Base-by-base conservation (phyloP, 169 alveolate species). In the Cryptosporidium andersoni region DNA sequence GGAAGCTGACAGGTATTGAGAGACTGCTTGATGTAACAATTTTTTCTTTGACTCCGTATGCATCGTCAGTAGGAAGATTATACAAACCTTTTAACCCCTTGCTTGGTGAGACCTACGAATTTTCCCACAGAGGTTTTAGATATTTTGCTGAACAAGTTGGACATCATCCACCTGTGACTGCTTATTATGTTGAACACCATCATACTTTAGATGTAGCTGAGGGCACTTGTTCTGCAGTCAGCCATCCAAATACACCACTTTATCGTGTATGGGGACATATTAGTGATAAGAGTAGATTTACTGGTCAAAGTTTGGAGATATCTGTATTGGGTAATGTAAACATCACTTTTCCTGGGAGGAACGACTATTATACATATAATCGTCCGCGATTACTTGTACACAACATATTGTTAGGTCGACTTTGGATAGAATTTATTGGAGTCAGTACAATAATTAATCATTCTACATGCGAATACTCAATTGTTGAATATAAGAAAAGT, bases 81-180 rank as follows among this genome's bases (percentile, higher is more conserved):
- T 81, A 93, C 67, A 97, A 97, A 91, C 98, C 98, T 16, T 97
- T 96, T 82, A 97, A 95, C 89, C 99, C 99, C 1, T 65, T 97
- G 55, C 95, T 97, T 51, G 99, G 98, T 2, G 99, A 97, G 89
- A 97, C 99, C 11, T 97, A 88, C 91, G 99, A 97, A 82, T 82
- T 95, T 64, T 91, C 96, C 0, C 97, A 95, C 58, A 90, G 95
- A 34, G 96, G 96, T 12, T 95, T 92, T 81, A 91, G 92, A 65
- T 92, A 93, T 67, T 53, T 96, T 47, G 95, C 98, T 5, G 99
- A 97, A 67, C 98, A 97, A 80, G 85, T 74, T 11, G 95, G 95
- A 1, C 99, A 96, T 82, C 99, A 96, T 67, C 99, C 99, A 3
- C 99, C 99, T 6, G 93, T 95, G 3, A 88, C 97, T 8, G 99